Evolutionary conservation across 495 filamentous ascomycete genomes (phyloP).

Genomic region (Chaetomium cochliodes): DNA sequence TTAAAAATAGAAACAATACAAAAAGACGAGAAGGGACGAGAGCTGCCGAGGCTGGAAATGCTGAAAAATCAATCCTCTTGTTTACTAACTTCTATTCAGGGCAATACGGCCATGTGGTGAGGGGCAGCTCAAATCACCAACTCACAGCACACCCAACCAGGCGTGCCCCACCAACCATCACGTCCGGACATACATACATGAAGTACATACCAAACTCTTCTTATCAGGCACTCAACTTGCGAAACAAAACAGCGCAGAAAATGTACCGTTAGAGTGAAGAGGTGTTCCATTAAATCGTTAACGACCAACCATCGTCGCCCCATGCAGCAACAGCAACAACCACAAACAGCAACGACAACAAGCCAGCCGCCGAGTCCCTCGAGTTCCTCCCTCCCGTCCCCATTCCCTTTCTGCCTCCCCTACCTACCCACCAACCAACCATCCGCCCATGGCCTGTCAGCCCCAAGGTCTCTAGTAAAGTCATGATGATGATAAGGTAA

Average conservation of each 20-base stretch:
- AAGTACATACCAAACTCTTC: no score
- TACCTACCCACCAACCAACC: background rate
- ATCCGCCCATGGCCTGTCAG: background rate
- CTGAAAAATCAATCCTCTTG: background rate
- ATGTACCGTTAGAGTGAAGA: conserved; percentile 14
- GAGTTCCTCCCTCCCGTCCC: background rate
- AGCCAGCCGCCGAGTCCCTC: background rate
- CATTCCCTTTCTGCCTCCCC: background rate
- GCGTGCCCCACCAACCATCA: background rate
- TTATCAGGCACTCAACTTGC: no score
- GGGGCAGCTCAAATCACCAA: background rate
- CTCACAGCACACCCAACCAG: background rate
- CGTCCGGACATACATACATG: no score
- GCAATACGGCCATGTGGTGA: no score
- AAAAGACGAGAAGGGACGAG: background rate
- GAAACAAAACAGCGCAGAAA: background rate
- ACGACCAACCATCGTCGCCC: background rate
- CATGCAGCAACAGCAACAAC: background rate
- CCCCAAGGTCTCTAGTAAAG: background rate
- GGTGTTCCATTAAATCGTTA: conserved; percentile 10
- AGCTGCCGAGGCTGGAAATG: background rate
- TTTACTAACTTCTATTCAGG: background rate
- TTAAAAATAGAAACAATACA: background rate
- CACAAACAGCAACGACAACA: background rate
- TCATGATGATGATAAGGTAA: background rate